phyloP scores from a whole-genome alignment of 2,329 filamentous ascomycete species.

The Anisogramma anomala region DNA sequence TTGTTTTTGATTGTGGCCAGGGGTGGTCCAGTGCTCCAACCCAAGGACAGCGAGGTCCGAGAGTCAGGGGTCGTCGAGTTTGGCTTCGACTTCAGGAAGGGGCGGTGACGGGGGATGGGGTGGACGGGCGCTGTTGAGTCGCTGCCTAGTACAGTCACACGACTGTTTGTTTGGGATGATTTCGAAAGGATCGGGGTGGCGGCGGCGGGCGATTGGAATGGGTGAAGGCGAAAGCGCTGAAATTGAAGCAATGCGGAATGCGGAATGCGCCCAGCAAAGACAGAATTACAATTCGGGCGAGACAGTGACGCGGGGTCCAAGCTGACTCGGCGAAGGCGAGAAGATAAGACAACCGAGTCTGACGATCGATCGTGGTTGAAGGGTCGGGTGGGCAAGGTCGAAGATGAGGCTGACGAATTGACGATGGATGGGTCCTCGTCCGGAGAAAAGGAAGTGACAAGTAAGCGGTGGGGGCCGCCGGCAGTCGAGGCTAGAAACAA shows the following conservation, averaged over 20 bases:
- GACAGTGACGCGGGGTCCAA: conserved; percentile 14
- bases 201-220: conserved; percentile 3
- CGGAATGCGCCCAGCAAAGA: conserved; percentile 1
- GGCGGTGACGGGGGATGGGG: background rate
- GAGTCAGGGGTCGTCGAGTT: conserved; percentile 3
- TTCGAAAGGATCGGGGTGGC: background rate
- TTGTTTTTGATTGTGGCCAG: background rate
- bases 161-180: conserved; percentile 1
- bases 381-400: background rate
- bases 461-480: background rate
- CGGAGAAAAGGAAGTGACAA: background rate
- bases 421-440: background rate
- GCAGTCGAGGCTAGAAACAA: no score
- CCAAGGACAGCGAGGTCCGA: background rate
- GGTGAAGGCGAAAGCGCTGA: conserved; percentile 11
- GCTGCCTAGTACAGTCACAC: background rate
- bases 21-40: conserved; percentile 6
- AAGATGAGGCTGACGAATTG: conserved; percentile 4
- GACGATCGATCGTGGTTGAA: background rate
- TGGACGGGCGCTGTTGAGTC: background rate
- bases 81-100: background rate
- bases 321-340: conserved; percentile 11
- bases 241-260: conserved; percentile 7
- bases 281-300: conserved; percentile 10
- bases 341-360: background rate